Evolutionary conservation across 1,139 yeast species (phyloP).

Genomic region (Hansenula sp.): DNA sequence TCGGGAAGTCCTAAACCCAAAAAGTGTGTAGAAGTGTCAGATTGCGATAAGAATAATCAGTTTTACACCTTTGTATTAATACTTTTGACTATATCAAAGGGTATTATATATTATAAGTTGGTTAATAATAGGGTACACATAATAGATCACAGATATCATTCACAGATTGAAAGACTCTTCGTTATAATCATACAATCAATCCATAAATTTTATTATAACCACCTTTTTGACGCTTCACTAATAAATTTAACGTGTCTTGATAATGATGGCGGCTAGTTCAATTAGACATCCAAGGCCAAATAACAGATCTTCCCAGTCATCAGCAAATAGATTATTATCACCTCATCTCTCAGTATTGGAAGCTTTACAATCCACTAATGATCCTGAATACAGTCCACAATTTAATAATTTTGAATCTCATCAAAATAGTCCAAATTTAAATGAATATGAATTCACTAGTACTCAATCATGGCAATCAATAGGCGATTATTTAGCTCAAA

Average conservation of each 20-base stretch:
- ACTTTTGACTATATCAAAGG: not conserved
- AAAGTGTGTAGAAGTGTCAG: not conserved
- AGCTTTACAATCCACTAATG: conserved; percentile 9
- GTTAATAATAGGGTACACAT: too few species aligned
- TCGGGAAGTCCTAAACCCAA: not conserved
- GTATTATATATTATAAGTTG: too few species aligned
- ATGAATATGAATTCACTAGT: conserved; percentile 10
- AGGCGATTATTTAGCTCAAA: conserved; percentile 9
- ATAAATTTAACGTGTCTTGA: too few species aligned
- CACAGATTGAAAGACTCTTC: too few species aligned
- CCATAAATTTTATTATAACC: too few species aligned
- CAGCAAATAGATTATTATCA: conserved; percentile 16
- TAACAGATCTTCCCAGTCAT: not conserved
- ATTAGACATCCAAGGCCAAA: not conserved
- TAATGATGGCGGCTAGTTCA: not conserved
- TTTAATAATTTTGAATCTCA: not conserved
- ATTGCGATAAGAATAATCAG: not conserved
- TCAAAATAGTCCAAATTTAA: not conserved
- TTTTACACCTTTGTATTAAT: not conserved
- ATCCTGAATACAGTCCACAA: not conserved
- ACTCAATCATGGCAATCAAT: conserved; percentile 18
- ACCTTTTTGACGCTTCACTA: too few species aligned
- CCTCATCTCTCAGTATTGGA: conserved; percentile 22
- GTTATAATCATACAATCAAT: too few species aligned
- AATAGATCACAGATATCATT: too few species aligned